Evolutionary conservation across 352 stramenopile species (phyloP).

Genomic region (Globisporangium acanthophoron): DNA sequence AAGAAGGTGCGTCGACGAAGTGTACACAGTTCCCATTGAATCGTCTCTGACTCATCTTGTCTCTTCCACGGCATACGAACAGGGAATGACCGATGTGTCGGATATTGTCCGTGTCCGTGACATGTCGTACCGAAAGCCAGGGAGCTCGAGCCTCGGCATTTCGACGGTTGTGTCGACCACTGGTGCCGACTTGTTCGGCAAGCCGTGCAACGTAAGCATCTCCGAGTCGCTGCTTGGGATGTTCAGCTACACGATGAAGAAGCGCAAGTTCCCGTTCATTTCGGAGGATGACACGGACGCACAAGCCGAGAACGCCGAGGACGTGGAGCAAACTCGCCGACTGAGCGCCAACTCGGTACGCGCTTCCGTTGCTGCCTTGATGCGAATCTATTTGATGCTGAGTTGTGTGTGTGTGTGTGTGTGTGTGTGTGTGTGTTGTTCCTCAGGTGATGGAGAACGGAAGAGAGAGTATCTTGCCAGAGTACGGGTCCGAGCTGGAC

Average conservation of each 20-base stretch:
- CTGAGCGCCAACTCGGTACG: constrained; percentile 58
- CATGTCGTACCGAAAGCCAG: constrained; percentile 29
- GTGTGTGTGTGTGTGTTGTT: not conserved
- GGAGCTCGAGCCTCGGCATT: constrained; percentile 7
- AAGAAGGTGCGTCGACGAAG: constrained; percentile 36
- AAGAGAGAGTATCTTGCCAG: constrained; percentile 12
- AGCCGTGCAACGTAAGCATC: constrained; percentile 53
- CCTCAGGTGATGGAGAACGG: not conserved
- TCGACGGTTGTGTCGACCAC: constrained; percentile 14
- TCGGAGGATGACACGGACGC: constrained; percentile 11
- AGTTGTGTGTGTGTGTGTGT: not conserved
- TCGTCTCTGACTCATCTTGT: not conserved
- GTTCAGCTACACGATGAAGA: constrained; percentile 85
- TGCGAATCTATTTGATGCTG: too few relatives aligned
- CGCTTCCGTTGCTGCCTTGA: too few relatives aligned
- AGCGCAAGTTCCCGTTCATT: constrained; percentile 74
- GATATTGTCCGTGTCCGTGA: constrained; percentile 62
- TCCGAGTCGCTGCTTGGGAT: constrained; percentile 59
- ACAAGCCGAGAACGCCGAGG: constrained; percentile 21
- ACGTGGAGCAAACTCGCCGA: constrained; percentile 65
- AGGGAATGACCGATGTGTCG: constrained; percentile 66
- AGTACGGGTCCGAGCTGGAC: constrained; percentile 10
- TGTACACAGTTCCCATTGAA: too few relatives aligned
- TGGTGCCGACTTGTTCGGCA: constrained; percentile 44
- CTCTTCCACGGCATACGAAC: not conserved